Evolutionary conservation across 192 early-diverging fungal species (phyloP).

Genomic region (Glomus cerebriforme): DNA sequence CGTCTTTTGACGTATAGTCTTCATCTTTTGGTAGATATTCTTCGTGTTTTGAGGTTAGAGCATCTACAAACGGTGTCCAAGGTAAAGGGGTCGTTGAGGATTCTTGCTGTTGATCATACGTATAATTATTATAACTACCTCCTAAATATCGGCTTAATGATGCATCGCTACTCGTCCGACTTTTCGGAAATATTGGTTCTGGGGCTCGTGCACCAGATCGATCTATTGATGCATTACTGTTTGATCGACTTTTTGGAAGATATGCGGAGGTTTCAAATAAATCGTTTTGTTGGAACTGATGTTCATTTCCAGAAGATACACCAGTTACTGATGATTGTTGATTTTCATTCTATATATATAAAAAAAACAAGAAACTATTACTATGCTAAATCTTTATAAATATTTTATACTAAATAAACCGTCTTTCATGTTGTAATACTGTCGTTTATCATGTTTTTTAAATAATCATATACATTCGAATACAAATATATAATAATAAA

Average conservation of each 20-base stretch:
- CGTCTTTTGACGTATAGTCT: neutral
- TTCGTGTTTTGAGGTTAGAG: neutral
- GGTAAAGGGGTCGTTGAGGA: neutral
- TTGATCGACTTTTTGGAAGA: neutral
- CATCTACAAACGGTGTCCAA: conserved; percentile 18
- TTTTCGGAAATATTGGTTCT: conserved; percentile 5
- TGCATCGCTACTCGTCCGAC: conserved; percentile 25
- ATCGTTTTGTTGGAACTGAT: neutral
- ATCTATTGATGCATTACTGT: neutral
- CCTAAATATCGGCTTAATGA: neutral
- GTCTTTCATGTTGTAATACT: neutral
- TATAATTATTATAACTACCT: neutral
- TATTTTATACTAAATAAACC: neutral
- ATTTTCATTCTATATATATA: neutral
- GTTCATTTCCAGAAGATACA: neutral
- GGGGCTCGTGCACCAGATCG: neutral
- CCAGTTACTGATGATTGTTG: neutral
- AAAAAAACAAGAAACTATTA: neutral
- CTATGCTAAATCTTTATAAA: neutral
- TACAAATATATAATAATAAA: neutral
- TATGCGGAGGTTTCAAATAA: neutral
- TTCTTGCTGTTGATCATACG: neutral
- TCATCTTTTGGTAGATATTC: neutral
- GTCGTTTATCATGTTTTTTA: neutral
- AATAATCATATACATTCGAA: neutral